A percentile compares a stretch with the other conserved stretches of the same genome.
phyloP scores from a whole-genome alignment of 192 early-diverging fungal genomes.

The Funneliformis mosseae region DNA sequence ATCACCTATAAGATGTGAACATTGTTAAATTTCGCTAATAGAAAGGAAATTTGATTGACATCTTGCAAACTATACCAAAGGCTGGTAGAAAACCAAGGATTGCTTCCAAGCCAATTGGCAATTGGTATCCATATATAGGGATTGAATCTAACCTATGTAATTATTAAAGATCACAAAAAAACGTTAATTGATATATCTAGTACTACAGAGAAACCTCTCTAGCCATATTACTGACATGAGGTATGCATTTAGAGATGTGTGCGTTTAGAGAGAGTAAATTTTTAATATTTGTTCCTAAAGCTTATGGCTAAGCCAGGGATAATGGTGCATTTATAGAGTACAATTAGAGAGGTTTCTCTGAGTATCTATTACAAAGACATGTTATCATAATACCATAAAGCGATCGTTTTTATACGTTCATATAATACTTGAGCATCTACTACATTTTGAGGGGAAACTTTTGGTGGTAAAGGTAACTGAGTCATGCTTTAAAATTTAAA shows the following conservation, averaged over 20 bases:
- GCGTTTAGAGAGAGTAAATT: too few relatives aligned
- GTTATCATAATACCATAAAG: constrained; percentile 2
- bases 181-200: background rate
- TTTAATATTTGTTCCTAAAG: too few relatives aligned
- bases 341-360: too few relatives aligned
- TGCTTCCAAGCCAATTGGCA: constrained; percentile 18
- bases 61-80: constrained; percentile 6
- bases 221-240: too few relatives aligned
- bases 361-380: background rate
- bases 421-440: constrained; percentile 18
- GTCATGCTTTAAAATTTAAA: background rate
- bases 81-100: background rate
- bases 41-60: background rate
- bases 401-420: background rate
- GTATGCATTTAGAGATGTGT: too few relatives aligned
- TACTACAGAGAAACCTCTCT: too few relatives aligned
- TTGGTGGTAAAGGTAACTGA: constrained; percentile 1
- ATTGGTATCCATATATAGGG: background rate
- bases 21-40: background rate
- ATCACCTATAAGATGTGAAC: background rate
- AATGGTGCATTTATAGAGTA: too few relatives aligned
- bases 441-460: background rate
- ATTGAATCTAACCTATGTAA: constrained; percentile 17
- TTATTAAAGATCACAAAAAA: background rate
- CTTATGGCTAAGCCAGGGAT: too few relatives aligned